These are phyloP conservation scores for Apiotrichum sp. DNA, from an alignment of 1,284 basidiomycete species.

Conservation along the genomic window DNA sequence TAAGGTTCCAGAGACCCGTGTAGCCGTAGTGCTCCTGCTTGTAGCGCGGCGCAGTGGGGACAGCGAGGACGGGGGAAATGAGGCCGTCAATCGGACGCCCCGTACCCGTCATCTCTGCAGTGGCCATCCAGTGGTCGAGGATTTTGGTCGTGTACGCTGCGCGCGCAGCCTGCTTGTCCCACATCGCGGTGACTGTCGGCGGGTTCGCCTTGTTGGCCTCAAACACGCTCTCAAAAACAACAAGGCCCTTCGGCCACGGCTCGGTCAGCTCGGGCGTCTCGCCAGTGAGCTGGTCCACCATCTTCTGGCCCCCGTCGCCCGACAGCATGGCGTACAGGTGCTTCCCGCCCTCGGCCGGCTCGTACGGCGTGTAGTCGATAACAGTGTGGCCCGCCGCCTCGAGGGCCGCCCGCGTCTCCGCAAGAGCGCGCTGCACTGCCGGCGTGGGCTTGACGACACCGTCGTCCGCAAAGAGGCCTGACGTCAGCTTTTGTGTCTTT, in stretches of 20 bases:
- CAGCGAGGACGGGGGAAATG: neutral
- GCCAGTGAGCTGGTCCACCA: neutral
- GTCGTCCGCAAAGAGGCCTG: constrained; percentile 52
- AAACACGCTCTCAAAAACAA: constrained; percentile 3
- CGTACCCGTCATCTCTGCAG: neutral
- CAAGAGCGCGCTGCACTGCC: constrained; percentile 60
- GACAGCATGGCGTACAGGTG: constrained; percentile 5
- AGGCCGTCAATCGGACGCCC: constrained; percentile 8
- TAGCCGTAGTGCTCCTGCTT: neutral
- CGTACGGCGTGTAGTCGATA: constrained; percentile 36
- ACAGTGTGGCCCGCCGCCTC: constrained; percentile 58
- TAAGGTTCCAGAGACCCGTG: constrained; percentile 3
- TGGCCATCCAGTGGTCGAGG: neutral
- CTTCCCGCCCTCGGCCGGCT: neutral
- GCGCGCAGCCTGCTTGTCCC: constrained; percentile 3
- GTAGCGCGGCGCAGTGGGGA: neutral
- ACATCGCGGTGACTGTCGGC: constrained; percentile 1
- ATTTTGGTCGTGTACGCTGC: neutral
- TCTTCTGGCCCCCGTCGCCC: constrained; percentile 12
- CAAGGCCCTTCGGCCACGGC: constrained; percentile 14
- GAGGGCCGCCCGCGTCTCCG: constrained; percentile 55
- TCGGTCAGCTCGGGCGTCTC: too few species aligned
- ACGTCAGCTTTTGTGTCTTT: constrained; percentile 29
- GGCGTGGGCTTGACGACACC: constrained; percentile 59
- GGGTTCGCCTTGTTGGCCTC: neutral